Base-by-base conservation (phyloP, 805 yeast genomes). In the Huiozyma sinensis region DNA sequence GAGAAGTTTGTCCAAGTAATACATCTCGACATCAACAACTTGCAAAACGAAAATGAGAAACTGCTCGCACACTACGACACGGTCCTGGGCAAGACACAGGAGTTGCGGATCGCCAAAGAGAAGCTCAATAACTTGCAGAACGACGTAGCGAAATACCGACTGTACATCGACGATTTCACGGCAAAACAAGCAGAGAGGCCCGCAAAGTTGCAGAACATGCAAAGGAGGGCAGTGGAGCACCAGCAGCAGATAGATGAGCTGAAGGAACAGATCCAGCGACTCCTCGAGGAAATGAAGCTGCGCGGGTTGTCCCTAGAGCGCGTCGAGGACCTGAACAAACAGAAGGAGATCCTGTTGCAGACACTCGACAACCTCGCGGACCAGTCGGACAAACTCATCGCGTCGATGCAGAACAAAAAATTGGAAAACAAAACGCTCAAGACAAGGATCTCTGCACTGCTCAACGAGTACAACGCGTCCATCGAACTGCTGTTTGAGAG, bases 161-260 rank as follows among this genome's bases (percentile, higher is more conserved):
- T 78, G n/a, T 85, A 82, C 56, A 77, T 83, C 43, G 76, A 76
- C 38, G 70, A 76, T 6, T 79, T 83, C 76, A 75, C 78, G 51
- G 66, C 67, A n/a, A 70, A 85, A 47, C 81, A 79, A 50, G 51
- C 59, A 10, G 79, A 77, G 56, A 83, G 95, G 92, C 69, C 73
- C 2, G 50, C 61, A 12, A 73, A 77, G 38, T 57, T 86, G 40
- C 66, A 70, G n/a, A 76, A 76, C 50, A 72, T 83, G 46, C 67
- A 70, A 31, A 61, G 58, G 6, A 92, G 84, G 53, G 71, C 80
- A 37, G 32, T 41, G 5, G 29, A 24, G n/a, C 50, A 41, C 47
- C 69, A 67, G 42, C 53, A 55, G 30, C 75, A 75, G 42, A 63
- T 77, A 24, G 54, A 54, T 9, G 60, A 63, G 2, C 54, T 74